Percentiles rank a stretch among this genome's conserved stretches.
phyloP scores from a whole-genome alignment of 208 protist species.

The Trypanosoma cruzi region DNA sequence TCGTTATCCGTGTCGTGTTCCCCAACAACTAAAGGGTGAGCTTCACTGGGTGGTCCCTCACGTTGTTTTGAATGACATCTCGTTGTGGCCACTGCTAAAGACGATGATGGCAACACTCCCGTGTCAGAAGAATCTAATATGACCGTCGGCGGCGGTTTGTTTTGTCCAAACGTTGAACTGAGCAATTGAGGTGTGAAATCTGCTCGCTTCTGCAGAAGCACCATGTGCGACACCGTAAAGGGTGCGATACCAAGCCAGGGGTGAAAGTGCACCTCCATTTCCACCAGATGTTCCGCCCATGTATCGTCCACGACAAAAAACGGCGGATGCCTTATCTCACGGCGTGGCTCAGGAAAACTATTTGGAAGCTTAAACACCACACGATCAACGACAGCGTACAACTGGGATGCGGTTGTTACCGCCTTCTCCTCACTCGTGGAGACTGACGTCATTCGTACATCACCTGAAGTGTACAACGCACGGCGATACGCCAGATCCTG shows the following conservation, averaged over 20 bases:
- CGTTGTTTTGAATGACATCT: background rate
- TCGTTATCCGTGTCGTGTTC: background rate
- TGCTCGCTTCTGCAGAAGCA: slow-evolving; percentile 45
- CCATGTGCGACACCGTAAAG: slow-evolving; percentile 55
- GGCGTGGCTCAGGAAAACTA: slow-evolving; percentile 73
- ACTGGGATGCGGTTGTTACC: slow-evolving; percentile 45
- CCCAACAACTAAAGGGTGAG: background rate
- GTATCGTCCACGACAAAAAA: slow-evolving; percentile 84
- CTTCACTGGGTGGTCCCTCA: background rate
- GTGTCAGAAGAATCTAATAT: slow-evolving; percentile 18
- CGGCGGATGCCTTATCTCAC: slow-evolving; percentile 53
- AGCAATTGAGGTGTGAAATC: slow-evolving; percentile 29
- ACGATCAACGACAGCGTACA: slow-evolving; percentile 70
- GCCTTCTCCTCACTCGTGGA: background rate
- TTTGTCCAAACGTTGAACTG: slow-evolving; percentile 45
- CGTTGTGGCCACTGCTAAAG: background rate
- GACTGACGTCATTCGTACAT: background rate
- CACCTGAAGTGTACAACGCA: slow-evolving; percentile 17
- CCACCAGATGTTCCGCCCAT: slow-evolving; percentile 85
- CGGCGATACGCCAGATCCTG: slow-evolving; percentile 77
- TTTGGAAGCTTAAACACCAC: slow-evolving; percentile 74
- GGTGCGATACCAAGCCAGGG: slow-evolving; percentile 55
- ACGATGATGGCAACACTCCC: background rate
- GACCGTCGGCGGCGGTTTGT: slow-evolving; percentile 35
- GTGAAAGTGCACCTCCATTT: slow-evolving; percentile 71